A percentile compares a stretch with the other conserved stretches of the same genome.
Conservation (phyloP, 306 rosid genomes). For the Sophora flavescens region DNA sequence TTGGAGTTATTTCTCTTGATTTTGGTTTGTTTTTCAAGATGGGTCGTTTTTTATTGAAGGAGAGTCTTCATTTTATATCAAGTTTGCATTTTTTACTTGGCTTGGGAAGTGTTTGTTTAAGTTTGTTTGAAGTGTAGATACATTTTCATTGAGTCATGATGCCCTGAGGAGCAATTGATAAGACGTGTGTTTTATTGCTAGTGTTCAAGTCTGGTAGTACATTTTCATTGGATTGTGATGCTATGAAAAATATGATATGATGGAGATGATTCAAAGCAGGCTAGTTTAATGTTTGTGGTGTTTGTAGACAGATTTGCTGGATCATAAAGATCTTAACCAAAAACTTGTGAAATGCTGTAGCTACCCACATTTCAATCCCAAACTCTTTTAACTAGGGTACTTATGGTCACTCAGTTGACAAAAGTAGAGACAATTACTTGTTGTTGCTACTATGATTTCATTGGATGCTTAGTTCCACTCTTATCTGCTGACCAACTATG, state of each 20-base stretch:
- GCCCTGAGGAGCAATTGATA: slow-evolving; percentile 17
- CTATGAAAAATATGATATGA: slow-evolving; percentile 15
- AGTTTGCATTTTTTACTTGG: too few species aligned
- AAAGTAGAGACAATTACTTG: not conserved
- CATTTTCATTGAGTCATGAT: not conserved
- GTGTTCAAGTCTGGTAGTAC: not conserved
- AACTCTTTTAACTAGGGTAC: slow-evolving; percentile 14
- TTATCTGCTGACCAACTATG: not conserved
- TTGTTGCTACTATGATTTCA: slow-evolving; percentile 14
- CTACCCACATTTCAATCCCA: slow-evolving; percentile 6
- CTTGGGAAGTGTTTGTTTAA: too few species aligned
- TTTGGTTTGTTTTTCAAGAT: too few species aligned
- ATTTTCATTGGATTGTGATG: slow-evolving; percentile 31
- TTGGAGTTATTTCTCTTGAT: too few species aligned
- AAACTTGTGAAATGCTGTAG: slow-evolving; percentile 12
- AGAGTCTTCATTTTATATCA: too few species aligned
- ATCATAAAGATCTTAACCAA: not conserved
- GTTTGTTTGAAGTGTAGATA: too few species aligned
- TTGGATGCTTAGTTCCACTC: slow-evolving; percentile 1
- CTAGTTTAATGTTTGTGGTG: slow-evolving; percentile 12
- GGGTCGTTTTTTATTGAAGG: too few species aligned
- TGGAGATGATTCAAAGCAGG: slow-evolving; percentile 11
- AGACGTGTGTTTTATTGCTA: not conserved
- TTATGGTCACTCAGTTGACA: slow-evolving; percentile 8
- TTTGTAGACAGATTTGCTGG: slow-evolving; percentile 24